A percentile compares a stretch with the other conserved stretches of the same genome.
phyloP scores from a whole-genome alignment of 2,329 filamentous ascomycete genomes.

The Diplodia intermedia region DNA sequence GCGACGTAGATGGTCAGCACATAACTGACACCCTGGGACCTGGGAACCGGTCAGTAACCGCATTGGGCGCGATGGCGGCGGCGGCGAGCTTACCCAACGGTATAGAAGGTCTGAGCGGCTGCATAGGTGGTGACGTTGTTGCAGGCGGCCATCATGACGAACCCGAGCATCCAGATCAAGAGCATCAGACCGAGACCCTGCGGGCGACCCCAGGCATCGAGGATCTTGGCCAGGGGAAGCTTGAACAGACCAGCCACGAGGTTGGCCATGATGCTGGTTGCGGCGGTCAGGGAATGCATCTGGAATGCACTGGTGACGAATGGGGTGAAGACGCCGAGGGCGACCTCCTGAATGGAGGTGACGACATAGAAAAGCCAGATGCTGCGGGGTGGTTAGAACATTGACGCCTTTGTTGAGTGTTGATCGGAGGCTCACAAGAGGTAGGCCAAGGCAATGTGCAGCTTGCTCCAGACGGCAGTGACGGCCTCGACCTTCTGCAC shows the following conservation, averaged over 20 bases:
- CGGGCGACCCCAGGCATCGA: conserved; percentile 71
- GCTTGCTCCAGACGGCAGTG: conserved; percentile 44
- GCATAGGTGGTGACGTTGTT: conserved; percentile 64
- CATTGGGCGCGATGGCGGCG: not conserved
- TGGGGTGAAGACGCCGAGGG: conserved; percentile 51
- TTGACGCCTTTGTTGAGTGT: not conserved
- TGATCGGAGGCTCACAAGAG: conserved; percentile 36
- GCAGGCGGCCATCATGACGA: conserved; percentile 68
- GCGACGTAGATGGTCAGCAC: conserved; percentile 69
- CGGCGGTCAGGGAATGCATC: conserved; percentile 61
- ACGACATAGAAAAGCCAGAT: conserved; percentile 51
- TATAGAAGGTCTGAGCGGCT: conserved; percentile 66
- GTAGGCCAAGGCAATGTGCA: conserved; percentile 41
- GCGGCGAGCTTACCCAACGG: conserved; percentile 28
- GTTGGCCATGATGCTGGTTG: conserved; percentile 62
- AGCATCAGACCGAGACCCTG: conserved; percentile 66
- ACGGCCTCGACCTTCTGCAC: conserved; percentile 46
- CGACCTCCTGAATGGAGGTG: conserved; percentile 55
- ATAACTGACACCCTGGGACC: conserved; percentile 61
- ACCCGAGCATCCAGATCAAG: conserved; percentile 57
- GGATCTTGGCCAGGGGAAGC: conserved; percentile 69
- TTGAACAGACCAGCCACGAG: conserved; percentile 66
- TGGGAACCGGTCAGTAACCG: conserved; percentile 18
- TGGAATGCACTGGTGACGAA: conserved; percentile 60
- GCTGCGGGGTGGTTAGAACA: conserved; percentile 8